Evolutionary conservation across 2,329 filamentous ascomycete genomes (phyloP), one percentile per base, ranked within the genome.

Genomic region (Penicillium digitatum): DNA sequence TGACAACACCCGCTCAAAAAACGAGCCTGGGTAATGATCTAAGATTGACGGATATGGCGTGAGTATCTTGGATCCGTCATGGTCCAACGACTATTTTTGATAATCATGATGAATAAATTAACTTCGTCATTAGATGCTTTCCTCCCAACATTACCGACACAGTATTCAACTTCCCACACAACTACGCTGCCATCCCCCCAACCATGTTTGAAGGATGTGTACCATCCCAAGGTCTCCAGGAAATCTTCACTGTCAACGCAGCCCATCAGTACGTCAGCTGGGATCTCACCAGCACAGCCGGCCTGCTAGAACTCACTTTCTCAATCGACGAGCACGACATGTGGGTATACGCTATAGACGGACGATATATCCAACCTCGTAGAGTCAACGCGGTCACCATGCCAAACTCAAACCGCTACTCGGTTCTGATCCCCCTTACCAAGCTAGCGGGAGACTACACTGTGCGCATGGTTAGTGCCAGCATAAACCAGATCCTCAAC

Each of bases 401-500:
- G 40, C 57, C 65, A 18, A 70, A 70, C 32, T 74, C 76, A 10
- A 70, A 74, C 44, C 69, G 77, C 22, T 72, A 74, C 56, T 75
- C 76, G 0, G 71, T 76, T 10, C 55, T 79, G 2, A 63, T 79
- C 3, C 73, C 75, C 55, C 70, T 82, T 5, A 68, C 77, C 39
- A 74, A 77, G 38, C 64, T 63, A 1, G 61, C 74, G 0, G 79
- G 79, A 0, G 70, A 79, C 54, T 86, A 82, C 66, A 78, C 78
- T 7, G 78, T 86, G 31, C 82, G 84, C 3, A 72, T 81, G 38
- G 78, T 79, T 26, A 78, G 80, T 16, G 70, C 72, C 14, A 74
- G 72, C 29, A 67, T 75, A 2, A 77, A 79, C 11, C 85, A 87
- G 64, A 75, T 85, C 51, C 74, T 87, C 29, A 75, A 76, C 14